Conservation (phyloP, 352 stramenopile species). For the Thraustotheca clavata region DNA sequence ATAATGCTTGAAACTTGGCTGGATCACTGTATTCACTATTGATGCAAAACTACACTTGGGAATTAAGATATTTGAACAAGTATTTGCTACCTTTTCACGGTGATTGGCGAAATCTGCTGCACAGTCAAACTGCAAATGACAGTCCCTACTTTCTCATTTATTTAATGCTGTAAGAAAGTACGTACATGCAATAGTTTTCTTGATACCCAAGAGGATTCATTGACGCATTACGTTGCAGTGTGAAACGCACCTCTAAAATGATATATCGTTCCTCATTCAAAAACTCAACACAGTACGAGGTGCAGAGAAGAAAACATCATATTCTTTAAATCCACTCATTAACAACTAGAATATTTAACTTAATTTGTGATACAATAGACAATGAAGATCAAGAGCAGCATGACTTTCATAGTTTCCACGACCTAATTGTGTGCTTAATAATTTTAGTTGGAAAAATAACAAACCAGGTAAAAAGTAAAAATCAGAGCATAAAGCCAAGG, state of each 20-base stretch:
- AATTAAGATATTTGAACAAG: background rate
- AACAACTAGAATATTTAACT: no score
- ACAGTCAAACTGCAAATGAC: conserved; percentile 8
- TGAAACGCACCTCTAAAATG: no score
- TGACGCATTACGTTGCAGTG: background rate
- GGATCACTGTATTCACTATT: conserved; percentile 19
- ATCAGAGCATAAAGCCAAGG: background rate
- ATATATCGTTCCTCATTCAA: no score
- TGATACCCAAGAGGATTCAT: background rate
- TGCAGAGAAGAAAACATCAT: no score
- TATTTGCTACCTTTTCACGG: conserved; percentile 7
- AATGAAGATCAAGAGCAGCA: no score
- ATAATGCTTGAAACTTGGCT: conserved; percentile 8
- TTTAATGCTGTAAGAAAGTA: background rate
- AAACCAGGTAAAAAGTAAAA: conserved; percentile 9
- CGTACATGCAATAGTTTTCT: conserved; percentile 17
- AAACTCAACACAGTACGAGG: no score
- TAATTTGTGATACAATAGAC: no score
- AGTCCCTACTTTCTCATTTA: conserved; percentile 6
- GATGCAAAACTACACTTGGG: conserved; percentile 17
- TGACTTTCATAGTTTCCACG: no score
- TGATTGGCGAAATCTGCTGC: conserved; percentile 15
- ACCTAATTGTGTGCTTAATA: no score
- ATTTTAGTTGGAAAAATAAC: background rate
- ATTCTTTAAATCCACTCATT: no score